Conservation (phyloP, 1,284 basidiomycete genomes). For the Mrakiaceae sp. region DNA sequence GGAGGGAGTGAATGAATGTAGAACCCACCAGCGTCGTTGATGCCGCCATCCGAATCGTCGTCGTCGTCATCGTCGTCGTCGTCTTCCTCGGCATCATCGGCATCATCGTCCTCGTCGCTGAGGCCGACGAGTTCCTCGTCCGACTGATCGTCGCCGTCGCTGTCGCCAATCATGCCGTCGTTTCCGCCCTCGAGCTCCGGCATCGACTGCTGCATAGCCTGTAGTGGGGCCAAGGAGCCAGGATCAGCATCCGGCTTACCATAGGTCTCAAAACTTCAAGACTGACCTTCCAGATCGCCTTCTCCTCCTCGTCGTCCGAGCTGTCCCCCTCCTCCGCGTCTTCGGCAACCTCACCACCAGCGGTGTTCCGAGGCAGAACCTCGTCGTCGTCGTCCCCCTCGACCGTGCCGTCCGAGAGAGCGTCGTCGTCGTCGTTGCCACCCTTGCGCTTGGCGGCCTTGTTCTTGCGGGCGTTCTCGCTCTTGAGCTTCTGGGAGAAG, state of each 20-base stretch:
- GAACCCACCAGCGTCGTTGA: slow-evolving; percentile 23
- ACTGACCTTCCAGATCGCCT: slow-evolving; percentile 72
- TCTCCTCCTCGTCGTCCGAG: slow-evolving; percentile 43
- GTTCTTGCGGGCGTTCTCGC: slow-evolving; percentile 41
- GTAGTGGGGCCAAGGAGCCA: slow-evolving; percentile 1
- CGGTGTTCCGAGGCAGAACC: slow-evolving; percentile 15
- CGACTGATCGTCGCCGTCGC: slow-evolving; percentile 21
- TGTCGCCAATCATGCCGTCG: slow-evolving; percentile 20
- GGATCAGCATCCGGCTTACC: background rate
- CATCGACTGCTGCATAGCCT: slow-evolving; percentile 78
- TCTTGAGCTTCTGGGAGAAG: slow-evolving; percentile 43
- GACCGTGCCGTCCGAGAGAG: slow-evolving; percentile 19
- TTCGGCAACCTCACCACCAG: background rate
- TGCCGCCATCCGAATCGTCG: slow-evolving; percentile 19
- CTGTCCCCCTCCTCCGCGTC: slow-evolving; percentile 31
- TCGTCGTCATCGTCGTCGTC: slow-evolving; percentile 22
- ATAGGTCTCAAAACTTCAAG: background rate
- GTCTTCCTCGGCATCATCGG: slow-evolving; percentile 27
- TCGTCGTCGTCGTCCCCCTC: slow-evolving; percentile 23
- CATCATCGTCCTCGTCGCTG: slow-evolving; percentile 30
- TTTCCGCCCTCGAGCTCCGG: slow-evolving; percentile 39
- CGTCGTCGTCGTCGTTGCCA: slow-evolving; percentile 30
- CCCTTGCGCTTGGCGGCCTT: slow-evolving; percentile 42
- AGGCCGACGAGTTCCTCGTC: slow-evolving; percentile 38
- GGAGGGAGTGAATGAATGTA: background rate